Percentiles rank a stretch among this genome's conserved stretches.
These are phyloP conservation scores for Trichosporon coremiiforme DNA, from an alignment of 1,284 basidiomycete species.

Conservation along the genomic window DNA sequence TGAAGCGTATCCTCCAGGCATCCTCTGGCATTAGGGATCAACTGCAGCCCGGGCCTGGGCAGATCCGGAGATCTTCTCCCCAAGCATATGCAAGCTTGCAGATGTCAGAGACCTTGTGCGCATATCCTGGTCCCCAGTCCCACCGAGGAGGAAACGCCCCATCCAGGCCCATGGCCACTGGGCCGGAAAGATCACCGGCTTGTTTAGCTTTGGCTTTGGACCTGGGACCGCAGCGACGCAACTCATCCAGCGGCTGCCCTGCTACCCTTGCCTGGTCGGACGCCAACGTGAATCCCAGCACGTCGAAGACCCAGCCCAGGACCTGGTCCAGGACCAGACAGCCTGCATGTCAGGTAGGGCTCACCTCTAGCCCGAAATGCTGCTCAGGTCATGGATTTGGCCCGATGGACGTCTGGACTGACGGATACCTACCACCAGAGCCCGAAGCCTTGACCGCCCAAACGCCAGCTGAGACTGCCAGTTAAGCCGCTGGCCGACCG, in stretches of 20 bases:
- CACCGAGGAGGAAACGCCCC: neutral
- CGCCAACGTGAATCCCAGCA: neutral
- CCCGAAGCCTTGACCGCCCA: too few relatives aligned
- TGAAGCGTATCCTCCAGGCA: neutral
- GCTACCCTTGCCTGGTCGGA: neutral
- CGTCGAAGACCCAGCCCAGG: neutral
- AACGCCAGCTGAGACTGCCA: neutral
- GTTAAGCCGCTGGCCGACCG: neutral
- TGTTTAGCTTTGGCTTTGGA: slow-evolving; percentile 11
- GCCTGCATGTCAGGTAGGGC: neutral
- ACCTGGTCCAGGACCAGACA: neutral
- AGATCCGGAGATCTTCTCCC: slow-evolving; percentile 2
- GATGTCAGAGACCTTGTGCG: neutral
- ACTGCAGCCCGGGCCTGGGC: neutral
- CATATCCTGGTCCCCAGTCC: neutral
- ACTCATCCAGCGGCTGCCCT: neutral
- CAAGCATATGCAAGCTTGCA: neutral
- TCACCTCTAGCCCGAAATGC: neutral
- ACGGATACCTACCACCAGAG: neutral
- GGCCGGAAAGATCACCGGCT: slow-evolving; percentile 8
- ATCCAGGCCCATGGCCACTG: neutral
- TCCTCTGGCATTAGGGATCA: neutral
- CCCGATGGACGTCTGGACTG: neutral
- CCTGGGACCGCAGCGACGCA: neutral
- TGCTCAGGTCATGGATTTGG: neutral